These are phyloP conservation scores for Candida nitratophila DNA, from an alignment of 805 yeast species.

Conservation along the genomic window DNA sequence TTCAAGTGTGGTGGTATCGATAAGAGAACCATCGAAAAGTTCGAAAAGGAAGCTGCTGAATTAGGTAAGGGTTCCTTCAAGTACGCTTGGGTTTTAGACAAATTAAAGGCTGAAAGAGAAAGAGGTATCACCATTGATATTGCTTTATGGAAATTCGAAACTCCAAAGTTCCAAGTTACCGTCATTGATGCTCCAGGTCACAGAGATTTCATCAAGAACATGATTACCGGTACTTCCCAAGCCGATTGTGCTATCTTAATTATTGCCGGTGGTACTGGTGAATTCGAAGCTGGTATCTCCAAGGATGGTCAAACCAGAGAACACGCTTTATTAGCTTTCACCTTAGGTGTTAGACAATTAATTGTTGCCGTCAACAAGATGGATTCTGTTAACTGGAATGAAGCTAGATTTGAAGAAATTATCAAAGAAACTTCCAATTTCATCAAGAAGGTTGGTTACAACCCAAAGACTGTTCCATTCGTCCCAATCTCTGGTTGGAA, in stretches of 20 bases:
- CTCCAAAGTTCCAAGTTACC: conserved; percentile 83
- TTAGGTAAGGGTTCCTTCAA: conserved; percentile 96
- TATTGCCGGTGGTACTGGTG: conserved; percentile 90
- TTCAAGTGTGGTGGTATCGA: conserved; percentile 99
- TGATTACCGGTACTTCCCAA: conserved; percentile 93
- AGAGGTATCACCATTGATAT: conserved; percentile 96
- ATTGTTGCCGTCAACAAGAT: conserved; percentile 91
- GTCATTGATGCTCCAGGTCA: conserved; percentile 95
- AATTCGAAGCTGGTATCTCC: conserved; percentile 93
- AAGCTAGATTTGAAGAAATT: conserved; percentile 74
- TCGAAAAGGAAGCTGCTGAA: conserved; percentile 97
- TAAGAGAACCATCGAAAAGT: conserved; percentile 97
- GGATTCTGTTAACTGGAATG: conserved; percentile 89
- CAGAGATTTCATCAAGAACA: conserved; percentile 94
- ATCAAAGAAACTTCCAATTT: conserved; percentile 70
- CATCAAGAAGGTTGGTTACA: conserved; percentile 82
- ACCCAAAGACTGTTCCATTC: conserved; percentile 76
- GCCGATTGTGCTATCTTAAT: conserved; percentile 89
- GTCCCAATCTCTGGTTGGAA: conserved; percentile 90
- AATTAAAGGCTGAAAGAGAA: conserved; percentile 92
- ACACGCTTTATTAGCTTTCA: conserved; percentile 86
- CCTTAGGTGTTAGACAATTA: conserved; percentile 82
- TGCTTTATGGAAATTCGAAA: conserved; percentile 89
- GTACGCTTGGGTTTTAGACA: conserved; percentile 97
- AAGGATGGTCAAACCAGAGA: conserved; percentile 94